Conservation (phyloP, 2,329 filamentous ascomycete genomes). For the Arthrobotrys megalospora region DNA sequence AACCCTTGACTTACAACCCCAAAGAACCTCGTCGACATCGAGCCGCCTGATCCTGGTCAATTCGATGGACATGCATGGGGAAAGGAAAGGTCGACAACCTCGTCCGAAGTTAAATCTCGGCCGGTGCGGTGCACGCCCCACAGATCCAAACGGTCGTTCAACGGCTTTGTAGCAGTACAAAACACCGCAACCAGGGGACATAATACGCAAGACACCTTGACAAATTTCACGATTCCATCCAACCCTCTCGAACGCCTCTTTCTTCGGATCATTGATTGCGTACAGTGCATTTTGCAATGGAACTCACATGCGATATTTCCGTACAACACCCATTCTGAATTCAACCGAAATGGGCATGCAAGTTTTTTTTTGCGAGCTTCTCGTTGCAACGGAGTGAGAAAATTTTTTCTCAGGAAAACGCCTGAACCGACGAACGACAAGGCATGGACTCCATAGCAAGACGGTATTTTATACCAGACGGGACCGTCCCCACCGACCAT, state of each 20-base stretch:
- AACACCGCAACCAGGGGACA: slow-evolving; percentile 21
- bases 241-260: slow-evolving; percentile 2
- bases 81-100: background rate
- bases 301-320: slow-evolving; percentile 27
- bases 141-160: slow-evolving; percentile 18
- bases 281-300: background rate
- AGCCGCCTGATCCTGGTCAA: slow-evolving; percentile 17
- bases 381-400: slow-evolving; percentile 16
- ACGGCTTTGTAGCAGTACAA: slow-evolving; percentile 15
- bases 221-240: slow-evolving; percentile 9
- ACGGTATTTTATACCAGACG: slow-evolving; percentile 29
- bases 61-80: slow-evolving; percentile 2
- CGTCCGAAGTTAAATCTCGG: slow-evolving; percentile 22
- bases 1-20: background rate
- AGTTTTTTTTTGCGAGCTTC: background rate
- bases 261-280: background rate
- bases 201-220: slow-evolving; percentile 16
- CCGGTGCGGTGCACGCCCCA: slow-evolving; percentile 6
- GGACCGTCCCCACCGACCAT: slow-evolving; percentile 8
- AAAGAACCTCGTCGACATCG: background rate
- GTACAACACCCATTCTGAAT: slow-evolving; percentile 19
- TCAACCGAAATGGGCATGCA: slow-evolving; percentile 26
- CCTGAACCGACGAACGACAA: slow-evolving; percentile 21
- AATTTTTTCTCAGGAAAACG: slow-evolving; percentile 17
- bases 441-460: slow-evolving; percentile 6